phyloP scores from a whole-genome alignment of 2,329 filamentous ascomycete genomes.

The Chaetomiaceae sp. region DNA sequence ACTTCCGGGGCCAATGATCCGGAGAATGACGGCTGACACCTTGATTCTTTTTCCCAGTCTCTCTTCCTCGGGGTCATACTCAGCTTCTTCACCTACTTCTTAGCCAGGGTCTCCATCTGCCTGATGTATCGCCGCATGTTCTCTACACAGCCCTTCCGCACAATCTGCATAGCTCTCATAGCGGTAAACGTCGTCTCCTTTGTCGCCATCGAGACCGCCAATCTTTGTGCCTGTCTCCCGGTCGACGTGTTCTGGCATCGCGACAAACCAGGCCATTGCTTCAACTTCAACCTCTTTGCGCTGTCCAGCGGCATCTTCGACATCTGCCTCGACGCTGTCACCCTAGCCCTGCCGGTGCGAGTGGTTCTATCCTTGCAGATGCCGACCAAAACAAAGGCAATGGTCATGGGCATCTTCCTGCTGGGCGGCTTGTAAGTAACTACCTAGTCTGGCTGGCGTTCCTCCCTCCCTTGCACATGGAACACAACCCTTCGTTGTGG shows the following conservation, averaged over 20 bases:
- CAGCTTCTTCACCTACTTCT: background rate
- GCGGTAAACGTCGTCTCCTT: background rate
- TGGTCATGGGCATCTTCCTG: background rate
- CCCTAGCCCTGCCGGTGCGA: background rate
- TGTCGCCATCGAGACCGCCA: background rate
- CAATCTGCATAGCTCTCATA: background rate
- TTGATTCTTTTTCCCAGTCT: background rate
- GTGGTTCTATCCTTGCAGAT: background rate
- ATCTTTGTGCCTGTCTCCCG: background rate
- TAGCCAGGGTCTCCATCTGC: background rate
- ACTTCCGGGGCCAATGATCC: background rate
- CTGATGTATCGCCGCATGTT: background rate
- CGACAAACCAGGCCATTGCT: background rate
- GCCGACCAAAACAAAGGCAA: background rate
- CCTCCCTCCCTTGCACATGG: no score
- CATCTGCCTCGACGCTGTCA: background rate
- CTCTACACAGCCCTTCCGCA: background rate
- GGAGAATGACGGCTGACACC: no score
- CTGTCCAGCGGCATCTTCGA: background rate
- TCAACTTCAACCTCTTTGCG: background rate
- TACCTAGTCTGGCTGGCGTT: no score
- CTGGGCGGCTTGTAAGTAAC: background rate
- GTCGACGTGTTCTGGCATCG: background rate
- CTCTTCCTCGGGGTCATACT: background rate
- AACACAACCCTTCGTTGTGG: no score